A percentile compares a stretch with the other conserved stretches of the same genome.
Conservation (phyloP, 495 filamentous ascomycete genomes). For the Aspergillus conjunctus region DNA sequence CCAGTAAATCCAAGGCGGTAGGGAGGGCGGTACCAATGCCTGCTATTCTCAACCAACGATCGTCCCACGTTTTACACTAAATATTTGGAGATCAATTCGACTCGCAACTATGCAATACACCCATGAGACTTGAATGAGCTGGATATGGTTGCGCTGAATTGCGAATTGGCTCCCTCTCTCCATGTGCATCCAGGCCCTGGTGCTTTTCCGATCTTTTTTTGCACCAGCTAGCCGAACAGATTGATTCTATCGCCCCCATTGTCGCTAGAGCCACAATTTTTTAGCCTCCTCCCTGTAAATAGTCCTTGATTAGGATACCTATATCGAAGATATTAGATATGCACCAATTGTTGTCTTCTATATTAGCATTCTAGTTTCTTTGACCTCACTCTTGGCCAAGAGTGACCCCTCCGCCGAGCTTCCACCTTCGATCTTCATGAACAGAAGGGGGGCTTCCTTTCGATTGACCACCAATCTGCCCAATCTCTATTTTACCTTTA, state of each 20-base stretch:
- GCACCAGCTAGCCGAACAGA: neutral
- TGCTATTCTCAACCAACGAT: neutral
- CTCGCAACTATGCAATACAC: too few relatives aligned
- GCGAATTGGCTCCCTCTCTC: too few relatives aligned
- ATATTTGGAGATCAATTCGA: too few relatives aligned
- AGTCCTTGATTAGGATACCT: neutral
- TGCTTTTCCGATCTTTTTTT: neutral
- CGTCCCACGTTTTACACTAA: too few relatives aligned
- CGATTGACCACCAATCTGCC: neutral
- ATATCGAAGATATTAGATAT: neutral
- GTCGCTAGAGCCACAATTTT: neutral
- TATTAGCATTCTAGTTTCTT: neutral
- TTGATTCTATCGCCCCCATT: neutral
- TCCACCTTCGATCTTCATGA: neutral
- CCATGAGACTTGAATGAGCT: too few relatives aligned
- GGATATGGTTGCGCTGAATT: too few relatives aligned
- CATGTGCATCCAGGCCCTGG: too few relatives aligned
- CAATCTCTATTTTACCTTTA: neutral
- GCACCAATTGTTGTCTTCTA: neutral
- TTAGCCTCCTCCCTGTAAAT: neutral
- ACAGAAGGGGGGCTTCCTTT: neutral
- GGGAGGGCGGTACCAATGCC: neutral
- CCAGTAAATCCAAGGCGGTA: constrained; percentile 8
- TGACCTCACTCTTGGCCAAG: constrained; percentile 7
- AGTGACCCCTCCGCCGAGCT: neutral